phyloP scores from a whole-genome alignment of 192 early-diverging fungal species.

The Umbelopsis sp. region DNA sequence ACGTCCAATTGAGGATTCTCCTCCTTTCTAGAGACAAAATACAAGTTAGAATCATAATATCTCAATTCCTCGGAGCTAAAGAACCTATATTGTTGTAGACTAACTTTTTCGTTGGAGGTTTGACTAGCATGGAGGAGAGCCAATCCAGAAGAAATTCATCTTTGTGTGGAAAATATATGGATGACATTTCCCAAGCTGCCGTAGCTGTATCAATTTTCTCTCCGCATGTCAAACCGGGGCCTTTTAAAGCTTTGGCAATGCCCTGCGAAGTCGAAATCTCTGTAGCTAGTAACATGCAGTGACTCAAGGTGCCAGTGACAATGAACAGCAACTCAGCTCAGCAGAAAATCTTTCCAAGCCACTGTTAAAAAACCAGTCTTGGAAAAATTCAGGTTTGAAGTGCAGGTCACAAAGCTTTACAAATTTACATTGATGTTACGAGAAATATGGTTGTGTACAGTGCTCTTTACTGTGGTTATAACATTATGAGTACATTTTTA shows the following conservation, averaged over 20 bases:
- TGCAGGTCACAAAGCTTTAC: no score
- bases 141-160: constrained; percentile 42
- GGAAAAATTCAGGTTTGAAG: no score
- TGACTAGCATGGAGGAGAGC: constrained; percentile 27
- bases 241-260: constrained; percentile 42
- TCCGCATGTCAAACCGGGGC: constrained; percentile 29
- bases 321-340: constrained; percentile 8
- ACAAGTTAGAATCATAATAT: background rate
- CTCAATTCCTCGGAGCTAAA: background rate
- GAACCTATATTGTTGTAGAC: background rate
- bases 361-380: constrained; percentile 1
- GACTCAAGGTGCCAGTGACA: background rate
- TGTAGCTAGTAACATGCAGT: constrained; percentile 1
- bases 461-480: no score
- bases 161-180: constrained; percentile 40
- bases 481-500: no score
- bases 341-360: constrained; percentile 8
- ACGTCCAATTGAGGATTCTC: constrained; percentile 25
- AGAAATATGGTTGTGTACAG: no score
- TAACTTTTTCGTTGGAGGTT: constrained; percentile 38
- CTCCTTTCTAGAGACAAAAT: constrained; percentile 12
- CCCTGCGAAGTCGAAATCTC: constrained; percentile 33
- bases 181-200: constrained; percentile 27
- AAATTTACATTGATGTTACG: no score
- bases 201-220: constrained; percentile 30